Conservation (phyloP, 2,329 filamentous ascomycete genomes). For the Mollisiaceae sp. region DNA sequence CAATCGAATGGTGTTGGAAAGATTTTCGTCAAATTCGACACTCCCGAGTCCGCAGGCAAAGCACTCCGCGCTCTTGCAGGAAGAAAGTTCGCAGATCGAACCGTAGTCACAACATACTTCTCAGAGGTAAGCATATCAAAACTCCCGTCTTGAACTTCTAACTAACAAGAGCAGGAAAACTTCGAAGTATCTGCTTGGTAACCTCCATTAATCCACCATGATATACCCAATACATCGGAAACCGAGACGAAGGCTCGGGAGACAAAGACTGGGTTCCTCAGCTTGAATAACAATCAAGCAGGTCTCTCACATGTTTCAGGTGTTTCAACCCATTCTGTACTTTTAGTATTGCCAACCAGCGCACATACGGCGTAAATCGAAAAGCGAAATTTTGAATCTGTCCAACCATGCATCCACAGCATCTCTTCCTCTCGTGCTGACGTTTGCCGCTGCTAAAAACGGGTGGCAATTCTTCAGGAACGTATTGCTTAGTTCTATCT, state of each 20-base stretch:
- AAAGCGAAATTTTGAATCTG: slow-evolving; percentile 5
- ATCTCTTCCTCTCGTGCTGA: not conserved
- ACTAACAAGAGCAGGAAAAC: slow-evolving; percentile 71
- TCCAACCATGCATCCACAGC: not conserved
- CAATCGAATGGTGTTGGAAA: slow-evolving; percentile 92
- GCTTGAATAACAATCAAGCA: slow-evolving; percentile 6
- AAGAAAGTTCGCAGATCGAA: slow-evolving; percentile 93
- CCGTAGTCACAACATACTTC: slow-evolving; percentile 95
- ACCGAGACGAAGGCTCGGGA: not conserved
- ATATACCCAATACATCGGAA: slow-evolving; percentile 1
- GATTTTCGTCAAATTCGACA: slow-evolving; percentile 95
- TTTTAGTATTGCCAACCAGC: slow-evolving; percentile 24
- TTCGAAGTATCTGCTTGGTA: slow-evolving; percentile 66
- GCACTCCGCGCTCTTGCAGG: slow-evolving; percentile 90
- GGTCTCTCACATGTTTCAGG: slow-evolving; percentile 11
- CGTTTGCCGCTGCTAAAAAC: not conserved
- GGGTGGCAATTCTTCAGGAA: not conserved
- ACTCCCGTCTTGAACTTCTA: slow-evolving; percentile 5
- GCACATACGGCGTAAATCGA: slow-evolving; percentile 15
- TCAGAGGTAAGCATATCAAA: slow-evolving; percentile 69
- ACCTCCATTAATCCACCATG: slow-evolving; percentile 10
- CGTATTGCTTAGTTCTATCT: too few relatives aligned
- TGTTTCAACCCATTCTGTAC: slow-evolving; percentile 20
- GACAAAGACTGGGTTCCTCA: not conserved
- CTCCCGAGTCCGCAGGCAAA: slow-evolving; percentile 76